Percentiles rank a stretch among this genome's conserved stretches.
phyloP scores from a whole-genome alignment of 768 basidiomycete genomes.

The Lactifluus hygrophoroides region DNA sequence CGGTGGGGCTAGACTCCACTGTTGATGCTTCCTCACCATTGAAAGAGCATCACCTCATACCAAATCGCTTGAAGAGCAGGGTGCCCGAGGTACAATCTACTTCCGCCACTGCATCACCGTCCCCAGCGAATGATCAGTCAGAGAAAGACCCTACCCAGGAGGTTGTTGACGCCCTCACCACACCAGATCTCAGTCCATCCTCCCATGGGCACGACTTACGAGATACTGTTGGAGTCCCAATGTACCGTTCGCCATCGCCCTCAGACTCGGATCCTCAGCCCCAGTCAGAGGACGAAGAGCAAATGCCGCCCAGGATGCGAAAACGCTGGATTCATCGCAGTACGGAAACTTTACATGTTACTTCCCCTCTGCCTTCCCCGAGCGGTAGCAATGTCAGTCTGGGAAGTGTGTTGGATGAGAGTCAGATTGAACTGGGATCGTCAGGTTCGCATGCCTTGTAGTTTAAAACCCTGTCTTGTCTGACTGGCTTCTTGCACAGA shows the following conservation, averaged over 20 bases:
- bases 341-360: constrained; percentile 13
- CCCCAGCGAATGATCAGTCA: constrained; percentile 22
- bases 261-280: constrained; percentile 12
- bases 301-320: constrained; percentile 21
- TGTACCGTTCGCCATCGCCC: constrained; percentile 17
- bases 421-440: constrained; percentile 20
- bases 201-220: not conserved
- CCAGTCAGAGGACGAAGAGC: constrained; percentile 13
- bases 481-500: constrained; percentile 24
- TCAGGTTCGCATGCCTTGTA: constrained; percentile 16
- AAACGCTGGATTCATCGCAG: constrained; percentile 22
- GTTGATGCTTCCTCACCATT: not conserved
- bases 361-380: constrained; percentile 15
- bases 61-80: not conserved
- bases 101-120: constrained; percentile 14
- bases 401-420: constrained; percentile 17
- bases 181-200: not conserved
- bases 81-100: not conserved
- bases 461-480: not conserved
- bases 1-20: constrained; percentile 6
- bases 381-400: constrained; percentile 20
- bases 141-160: constrained; percentile 23
- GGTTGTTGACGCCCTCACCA: not conserved
- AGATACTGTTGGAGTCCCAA: constrained; percentile 1
- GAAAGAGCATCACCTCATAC: not conserved